phyloP scores from a whole-genome alignment of 371 early-diverging fungal species.

The Syncephalastrum sp. region DNA sequence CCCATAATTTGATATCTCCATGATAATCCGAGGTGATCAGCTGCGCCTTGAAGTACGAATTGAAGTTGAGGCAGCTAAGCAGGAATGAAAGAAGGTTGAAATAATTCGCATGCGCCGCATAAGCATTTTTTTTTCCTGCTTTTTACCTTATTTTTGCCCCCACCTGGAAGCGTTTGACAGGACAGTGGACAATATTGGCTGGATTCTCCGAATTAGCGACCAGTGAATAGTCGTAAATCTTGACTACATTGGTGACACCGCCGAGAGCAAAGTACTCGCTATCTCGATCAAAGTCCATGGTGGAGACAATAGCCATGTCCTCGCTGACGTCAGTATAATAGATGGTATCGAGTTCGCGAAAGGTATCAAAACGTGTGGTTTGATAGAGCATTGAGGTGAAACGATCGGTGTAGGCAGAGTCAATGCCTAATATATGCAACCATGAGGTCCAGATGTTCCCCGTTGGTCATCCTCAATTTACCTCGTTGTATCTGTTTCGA shows the following conservation, averaged over 20 bases:
- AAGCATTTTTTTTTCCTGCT: neutral
- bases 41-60: constrained; percentile 77
- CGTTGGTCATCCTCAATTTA: neutral
- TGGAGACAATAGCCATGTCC: constrained; percentile 80
- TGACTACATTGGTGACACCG: constrained; percentile 91
- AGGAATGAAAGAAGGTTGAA: neutral
- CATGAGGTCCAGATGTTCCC: neutral
- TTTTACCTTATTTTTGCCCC: constrained; percentile 55
- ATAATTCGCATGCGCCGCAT: neutral
- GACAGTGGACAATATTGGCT: constrained; percentile 54
- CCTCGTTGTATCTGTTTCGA: constrained; percentile 23
- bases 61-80: constrained; percentile 86
- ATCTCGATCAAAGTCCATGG: constrained; percentile 91
- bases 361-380: constrained; percentile 62
- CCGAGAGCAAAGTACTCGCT: constrained; percentile 91
- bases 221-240: constrained; percentile 79
- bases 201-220: constrained; percentile 27
- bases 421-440: neutral
- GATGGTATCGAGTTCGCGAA: constrained; percentile 71
- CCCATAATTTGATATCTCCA: constrained; percentile 86
- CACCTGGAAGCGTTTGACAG: constrained; percentile 61
- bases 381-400: constrained; percentile 70
- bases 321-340: constrained; percentile 70
- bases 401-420: constrained; percentile 17
- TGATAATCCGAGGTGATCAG: constrained; percentile 89